Evolutionary conservation across 768 basidiomycete species (phyloP), one percentile per base, ranked within the genome.

Genomic region (Phlegmacium glaucopus): DNA sequence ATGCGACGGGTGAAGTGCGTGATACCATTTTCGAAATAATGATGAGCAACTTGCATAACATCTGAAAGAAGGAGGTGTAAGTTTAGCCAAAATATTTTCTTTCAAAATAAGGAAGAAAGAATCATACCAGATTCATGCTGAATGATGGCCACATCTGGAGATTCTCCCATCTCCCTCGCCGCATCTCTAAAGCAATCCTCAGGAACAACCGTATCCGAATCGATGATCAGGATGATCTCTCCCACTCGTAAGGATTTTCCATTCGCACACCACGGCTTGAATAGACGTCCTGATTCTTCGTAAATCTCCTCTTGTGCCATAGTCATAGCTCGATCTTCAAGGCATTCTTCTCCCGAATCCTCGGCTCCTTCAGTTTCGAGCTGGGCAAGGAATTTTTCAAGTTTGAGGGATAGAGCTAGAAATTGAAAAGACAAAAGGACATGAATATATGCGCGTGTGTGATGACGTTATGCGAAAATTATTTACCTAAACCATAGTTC

Each of bases 21-120:
- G 61, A 94, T 84, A 4, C 87, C 89, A 60, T 92, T 92, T 64
- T 94, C 91, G 54, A 94, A 93, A 67, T 90, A 93, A 60, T 91
- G 87, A 62, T 87, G 68, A 0, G 84, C 90, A 57, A 92, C 91
- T 63, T 92, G 87, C 85, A 92, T 89, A 51, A 92, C 90, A 57
- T 89, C 52, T 55, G 37, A 32, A 3, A 12, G 29, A 9, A 10
- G 27, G 29, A 42, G 25, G 40, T 34, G 45, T 32, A 15, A 43
- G 39, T 32, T 46, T 41, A 49, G 39, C 37, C 35, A 15, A 18
- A 36, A 26, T 17, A 46, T 13, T 30, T 18, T 3, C 17, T 12
- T 4, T 22, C 6, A 27, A 12, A n/a, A 40, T 29, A 47, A 25
- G 50, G 22, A n/a, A 2, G 18, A 18, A 39, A 48, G 12, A 70